Conservation (phyloP, 176 grass and related monocot genomes). For the Bothriochloa decipiens region DNA sequence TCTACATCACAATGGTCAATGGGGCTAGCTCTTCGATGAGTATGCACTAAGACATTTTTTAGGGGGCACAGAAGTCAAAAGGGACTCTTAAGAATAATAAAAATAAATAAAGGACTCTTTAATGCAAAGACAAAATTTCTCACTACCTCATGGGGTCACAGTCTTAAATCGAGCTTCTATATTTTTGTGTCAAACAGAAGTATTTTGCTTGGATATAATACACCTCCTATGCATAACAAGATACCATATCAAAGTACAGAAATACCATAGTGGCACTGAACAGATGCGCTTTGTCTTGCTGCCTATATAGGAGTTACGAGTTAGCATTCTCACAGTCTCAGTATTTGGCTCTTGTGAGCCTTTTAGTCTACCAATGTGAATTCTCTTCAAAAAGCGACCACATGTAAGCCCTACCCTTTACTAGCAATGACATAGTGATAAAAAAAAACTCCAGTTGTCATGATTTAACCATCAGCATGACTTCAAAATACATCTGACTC, state of each 20-base stretch:
- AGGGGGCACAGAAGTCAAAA: background rate
- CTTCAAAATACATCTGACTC: background rate
- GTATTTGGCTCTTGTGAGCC: background rate
- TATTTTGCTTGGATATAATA: background rate
- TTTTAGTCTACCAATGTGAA: constrained; percentile 2
- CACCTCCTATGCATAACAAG: background rate
- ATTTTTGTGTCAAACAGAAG: background rate
- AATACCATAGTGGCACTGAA: background rate
- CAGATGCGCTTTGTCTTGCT: background rate
- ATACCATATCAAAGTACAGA: background rate
- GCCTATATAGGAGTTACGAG: background rate
- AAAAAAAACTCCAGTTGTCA: background rate
- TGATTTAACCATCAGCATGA: background rate
- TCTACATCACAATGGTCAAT: background rate
- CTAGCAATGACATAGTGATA: background rate
- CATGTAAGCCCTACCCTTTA: background rate
- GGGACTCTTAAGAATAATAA: background rate
- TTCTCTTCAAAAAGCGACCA: background rate
- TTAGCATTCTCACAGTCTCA: background rate
- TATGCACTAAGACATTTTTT: background rate
- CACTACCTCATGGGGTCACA: background rate
- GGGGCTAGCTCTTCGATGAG: too few relatives aligned
- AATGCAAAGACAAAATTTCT: background rate
- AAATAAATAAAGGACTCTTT: background rate
- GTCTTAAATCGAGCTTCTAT: background rate